Base-by-base conservation (phyloP, 106 monocot species). In the Apostasia ramifera region DNA sequence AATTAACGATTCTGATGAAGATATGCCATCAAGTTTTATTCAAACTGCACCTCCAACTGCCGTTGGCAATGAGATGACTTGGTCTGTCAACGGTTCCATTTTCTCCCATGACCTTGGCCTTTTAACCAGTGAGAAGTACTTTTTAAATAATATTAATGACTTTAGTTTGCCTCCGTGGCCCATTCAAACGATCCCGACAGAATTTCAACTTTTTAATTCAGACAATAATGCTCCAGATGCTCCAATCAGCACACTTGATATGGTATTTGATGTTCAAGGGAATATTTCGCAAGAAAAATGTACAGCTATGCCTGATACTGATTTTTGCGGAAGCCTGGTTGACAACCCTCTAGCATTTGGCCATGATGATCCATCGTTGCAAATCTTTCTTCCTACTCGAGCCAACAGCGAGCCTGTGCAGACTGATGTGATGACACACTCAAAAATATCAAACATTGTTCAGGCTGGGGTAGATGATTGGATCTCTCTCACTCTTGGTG, bases 1-100 rank as follows among this genome's bases (percentile, higher is more conserved):
- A 47, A 63, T 90, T 0, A 86, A 78, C 70, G 90, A 90, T 43
- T 90, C 86, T 63, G 90, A 90, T 60, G 90, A 90, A 15, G 85
- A 90, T 6, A 81, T 75, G 39, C 70, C 68, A 40, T 38, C 71
- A 56, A 46, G 70, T 42, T 61, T 74, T 55, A 59, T 44, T 2
- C 68, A 60, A 68, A 44, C 7, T 55, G 12, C 65, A 2, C 40
- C 53, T 46, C 50, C 50, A 5, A 50, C 4, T 50, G 6, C 50
- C 8, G 48, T 15, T 70, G 54, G 55, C 48, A 66, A 45, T 55
- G 61, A 3, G 2, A 70, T 61, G 57, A 44, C 73, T 55, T 73
- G 70, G 71, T 2, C 73, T 13, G 46, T 42, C 46, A 60, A 55
- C 62, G 68, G 75, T 63, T 52, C 71, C 70, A 74, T 52, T 37